Evolutionary conservation across 805 yeast genomes (phyloP), one percentile per base, ranked within the genome.

Genomic region (Schwanniomyces sp.): DNA sequence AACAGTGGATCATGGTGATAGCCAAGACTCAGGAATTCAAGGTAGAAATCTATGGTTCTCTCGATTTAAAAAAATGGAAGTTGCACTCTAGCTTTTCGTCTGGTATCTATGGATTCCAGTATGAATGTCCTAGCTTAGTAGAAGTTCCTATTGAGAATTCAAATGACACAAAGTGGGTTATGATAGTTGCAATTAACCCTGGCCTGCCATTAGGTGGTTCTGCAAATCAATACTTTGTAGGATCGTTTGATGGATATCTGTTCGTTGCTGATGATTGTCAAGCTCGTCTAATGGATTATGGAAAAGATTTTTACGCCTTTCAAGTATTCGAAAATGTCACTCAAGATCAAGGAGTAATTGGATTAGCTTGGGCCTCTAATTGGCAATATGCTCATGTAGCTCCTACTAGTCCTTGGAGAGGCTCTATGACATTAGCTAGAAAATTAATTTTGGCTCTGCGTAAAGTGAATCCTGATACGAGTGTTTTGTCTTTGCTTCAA

Each of bases 281-380:
- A 44, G 51, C 67, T 1, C 53, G 67, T 32, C 51, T 66, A 3
- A 17, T 41, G 38, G 75, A 71, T 52, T 42, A 57, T 18, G 74
- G 72, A 18, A 69, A 67, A 54, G 75, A 71, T 51, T 66, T 58
- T 50, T 71, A 72, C 47, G 77, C 76, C 14, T 52, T 69, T 49
- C 75, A 72, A 52, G 55, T 66, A 4, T 68, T 64, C 44, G 49
- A 62, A n/a, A 62, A 62, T n/a, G 48, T 52, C 18, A 52, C 52
- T 14, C 24, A 43, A 4, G 52, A 53, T 14, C 24, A 43, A 4
- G 66, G 60, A n/a, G 62, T 58, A 2, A 26, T 67, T 12, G 72
- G 72, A 25, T 48, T 71, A 37, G 75, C 72, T 6, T 72, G 77
- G 77, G 72, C 74, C 30, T 66, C 73, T 34, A 70, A 70, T 53